These are phyloP conservation scores for Phellopilus nigrolimitatus DNA, from an alignment of 1,284 basidiomycete genomes.

Conservation along the genomic window DNA sequence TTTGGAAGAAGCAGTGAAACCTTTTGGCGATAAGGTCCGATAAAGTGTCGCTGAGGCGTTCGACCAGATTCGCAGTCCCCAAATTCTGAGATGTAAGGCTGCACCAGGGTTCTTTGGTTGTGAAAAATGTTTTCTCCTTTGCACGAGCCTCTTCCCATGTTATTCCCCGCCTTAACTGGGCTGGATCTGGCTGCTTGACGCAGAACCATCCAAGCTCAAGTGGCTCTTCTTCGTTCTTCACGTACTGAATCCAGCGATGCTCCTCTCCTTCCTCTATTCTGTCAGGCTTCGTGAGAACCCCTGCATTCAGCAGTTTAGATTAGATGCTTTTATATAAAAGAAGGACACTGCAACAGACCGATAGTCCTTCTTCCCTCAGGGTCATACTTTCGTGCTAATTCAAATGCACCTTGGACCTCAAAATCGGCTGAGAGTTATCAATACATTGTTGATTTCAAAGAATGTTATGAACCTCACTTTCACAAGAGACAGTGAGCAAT, in stretches of 20 bases:
- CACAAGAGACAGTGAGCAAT: slow-evolving; percentile 65
- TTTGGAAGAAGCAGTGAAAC: no score
- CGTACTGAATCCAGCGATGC: slow-evolving; percentile 50
- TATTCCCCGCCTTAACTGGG: slow-evolving; percentile 36
- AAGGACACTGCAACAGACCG: slow-evolving; percentile 40
- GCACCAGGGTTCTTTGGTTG: slow-evolving; percentile 50
- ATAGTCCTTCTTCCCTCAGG: slow-evolving; percentile 61
- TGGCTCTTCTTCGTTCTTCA: slow-evolving; percentile 50
- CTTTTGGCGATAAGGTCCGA: slow-evolving; percentile 54
- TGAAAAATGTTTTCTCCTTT: slow-evolving; percentile 67
- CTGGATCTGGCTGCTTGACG: slow-evolving; percentile 59
- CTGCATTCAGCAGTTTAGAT: slow-evolving; percentile 32
- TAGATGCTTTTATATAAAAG: neutral
- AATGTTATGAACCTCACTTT: slow-evolving; percentile 45
- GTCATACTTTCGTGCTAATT: slow-evolving; percentile 53
- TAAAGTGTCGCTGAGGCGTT: slow-evolving; percentile 48
- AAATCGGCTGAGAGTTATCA: slow-evolving; percentile 51
- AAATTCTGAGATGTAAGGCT: slow-evolving; percentile 46
- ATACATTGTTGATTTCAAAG: neutral
- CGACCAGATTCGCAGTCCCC: slow-evolving; percentile 50
- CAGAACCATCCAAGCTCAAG: slow-evolving; percentile 67
- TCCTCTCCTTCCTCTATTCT: slow-evolving; percentile 63
- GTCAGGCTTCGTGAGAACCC: slow-evolving; percentile 80
- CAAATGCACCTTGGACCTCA: slow-evolving; percentile 67
- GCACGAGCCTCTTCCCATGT: slow-evolving; percentile 56